Evolutionary conservation across 1,139 yeast species (phyloP).

Genomic region (Hyphopichia buzzinii): DNA sequence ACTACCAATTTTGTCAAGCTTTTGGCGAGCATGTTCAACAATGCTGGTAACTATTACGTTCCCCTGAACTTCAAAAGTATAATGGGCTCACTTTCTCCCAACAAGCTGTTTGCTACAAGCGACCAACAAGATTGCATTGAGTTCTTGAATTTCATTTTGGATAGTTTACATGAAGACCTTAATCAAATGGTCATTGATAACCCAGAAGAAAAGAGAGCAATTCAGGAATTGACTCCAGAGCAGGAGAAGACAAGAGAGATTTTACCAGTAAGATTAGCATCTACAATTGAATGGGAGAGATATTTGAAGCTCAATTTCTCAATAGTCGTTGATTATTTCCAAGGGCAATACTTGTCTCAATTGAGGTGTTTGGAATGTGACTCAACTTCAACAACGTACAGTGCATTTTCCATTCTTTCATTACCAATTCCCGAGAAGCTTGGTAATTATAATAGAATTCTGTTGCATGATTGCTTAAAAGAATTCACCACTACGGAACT

Average conservation of each 20-base stretch:
- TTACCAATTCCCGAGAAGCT: constrained; percentile 62
- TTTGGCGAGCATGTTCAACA: constrained; percentile 56
- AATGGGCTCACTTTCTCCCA: constrained; percentile 67
- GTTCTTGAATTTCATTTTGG: constrained; percentile 78
- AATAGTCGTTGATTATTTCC: constrained; percentile 79
- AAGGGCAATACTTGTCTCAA: constrained; percentile 86
- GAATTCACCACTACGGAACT: constrained; percentile 68
- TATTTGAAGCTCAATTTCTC: constrained; percentile 84
- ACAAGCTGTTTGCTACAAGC: constrained; percentile 57
- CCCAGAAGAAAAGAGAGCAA: constrained; percentile 37
- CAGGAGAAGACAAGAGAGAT: constrained; percentile 76
- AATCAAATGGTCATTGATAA: constrained; percentile 51
- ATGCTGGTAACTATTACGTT: constrained; percentile 46
- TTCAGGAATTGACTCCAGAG: constrained; percentile 57
- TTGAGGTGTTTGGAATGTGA: constrained; percentile 75
- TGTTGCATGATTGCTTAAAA: constrained; percentile 63
- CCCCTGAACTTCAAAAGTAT: constrained; percentile 62
- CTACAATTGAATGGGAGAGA: constrained; percentile 94
- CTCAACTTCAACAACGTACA: constrained; percentile 82
- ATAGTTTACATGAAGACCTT: constrained; percentile 85
- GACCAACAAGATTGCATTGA: constrained; percentile 96
- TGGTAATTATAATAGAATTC: constrained; percentile 24
- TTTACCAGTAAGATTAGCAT: constrained; percentile 78
- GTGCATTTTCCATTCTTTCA: constrained; percentile 72
- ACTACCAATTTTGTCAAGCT: constrained; percentile 73